Evolutionary conservation across 352 stramenopile genomes (phyloP), one percentile per base, ranked within the genome.

Genomic region (Pythium rishiriense): DNA sequence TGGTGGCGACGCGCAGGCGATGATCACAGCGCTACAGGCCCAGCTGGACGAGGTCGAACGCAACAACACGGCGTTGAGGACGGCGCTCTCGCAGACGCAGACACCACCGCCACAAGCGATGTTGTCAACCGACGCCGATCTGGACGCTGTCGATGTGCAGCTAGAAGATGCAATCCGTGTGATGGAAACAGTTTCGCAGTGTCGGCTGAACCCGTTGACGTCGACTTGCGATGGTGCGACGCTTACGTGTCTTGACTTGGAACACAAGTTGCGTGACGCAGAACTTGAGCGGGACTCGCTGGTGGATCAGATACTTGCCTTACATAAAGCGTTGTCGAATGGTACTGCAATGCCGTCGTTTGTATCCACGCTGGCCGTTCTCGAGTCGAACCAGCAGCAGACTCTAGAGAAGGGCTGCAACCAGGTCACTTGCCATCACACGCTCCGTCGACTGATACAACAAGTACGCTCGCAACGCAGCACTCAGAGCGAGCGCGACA

Each of bases 21-120:
- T 49, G 35, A 50, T 63, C 24, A 39, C 35, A 1, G 41, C 43
- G 11, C 28, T 71, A 37, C 57, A 63, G 31, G 29, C 9, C 33
- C 64, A 71, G 35, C 11, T 71, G 8, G 45, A 66, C 14, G 29
- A 12, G 15, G 33, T 57, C 29, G 64, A 71, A 26, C 21, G 19
- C 26, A n/a, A 41, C 15, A 66, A 66, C 29, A 21, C 24, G 1
- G 46, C 33, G 21, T 51, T 70, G 21, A 37, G 49, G 28, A 17
- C 19, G 7, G 24, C 19, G 12, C 19, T 48, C 14, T 10, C 17
- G 25, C 26, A 26, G 12, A 28, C 45, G 6, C 26, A 50, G 28
- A 12, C 12, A 12, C 7, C 10, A 31, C 24, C 7, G 10, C 11
- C 17, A 15, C 22, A 37, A 25, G 22, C 33, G 33, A 14, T 39